phyloP scores from a whole-genome alignment of 495 filamentous ascomycete species.

The Penicillium cataractarum region DNA sequence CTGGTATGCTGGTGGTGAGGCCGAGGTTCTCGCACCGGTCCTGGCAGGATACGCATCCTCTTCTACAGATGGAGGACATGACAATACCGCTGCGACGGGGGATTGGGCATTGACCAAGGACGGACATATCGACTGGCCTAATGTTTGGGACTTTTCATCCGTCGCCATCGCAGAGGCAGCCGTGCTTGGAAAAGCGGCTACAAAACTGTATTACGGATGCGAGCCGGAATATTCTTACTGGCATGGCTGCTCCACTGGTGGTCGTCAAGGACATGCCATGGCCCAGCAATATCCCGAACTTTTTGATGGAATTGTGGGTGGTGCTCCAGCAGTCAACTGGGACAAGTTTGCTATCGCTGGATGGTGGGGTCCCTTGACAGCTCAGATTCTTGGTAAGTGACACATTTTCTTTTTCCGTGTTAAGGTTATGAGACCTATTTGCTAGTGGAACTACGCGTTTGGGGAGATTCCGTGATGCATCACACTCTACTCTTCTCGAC shows the following conservation, averaged over 20 bases:
- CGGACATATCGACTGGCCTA: constrained; percentile 46
- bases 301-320: constrained; percentile 65
- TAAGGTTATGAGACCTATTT: too few relatives aligned
- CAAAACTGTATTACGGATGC: constrained; percentile 19
- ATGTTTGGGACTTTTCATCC: constrained; percentile 44
- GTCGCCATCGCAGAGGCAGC: constrained; percentile 42
- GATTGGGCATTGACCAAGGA: constrained; percentile 44
- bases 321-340: constrained; percentile 48
- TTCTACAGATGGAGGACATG: constrained; percentile 40
- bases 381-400: constrained; percentile 35
- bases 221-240: constrained; percentile 44
- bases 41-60: constrained; percentile 40
- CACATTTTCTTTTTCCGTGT: neutral
- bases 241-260: constrained; percentile 52
- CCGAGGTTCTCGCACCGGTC: constrained; percentile 26
- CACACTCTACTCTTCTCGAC: too few relatives aligned
- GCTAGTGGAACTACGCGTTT: too few relatives aligned
- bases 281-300: constrained; percentile 46
- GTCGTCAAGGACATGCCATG: constrained; percentile 49
- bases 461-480: neutral
- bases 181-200: constrained; percentile 23
- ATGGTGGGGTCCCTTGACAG: constrained; percentile 23
- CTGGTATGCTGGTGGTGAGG: constrained; percentile 37
- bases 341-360: constrained; percentile 35
- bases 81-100: neutral